phyloP scores from a whole-genome alignment of 208 protist genomes.

The Acanthamoeba quina region DNA sequence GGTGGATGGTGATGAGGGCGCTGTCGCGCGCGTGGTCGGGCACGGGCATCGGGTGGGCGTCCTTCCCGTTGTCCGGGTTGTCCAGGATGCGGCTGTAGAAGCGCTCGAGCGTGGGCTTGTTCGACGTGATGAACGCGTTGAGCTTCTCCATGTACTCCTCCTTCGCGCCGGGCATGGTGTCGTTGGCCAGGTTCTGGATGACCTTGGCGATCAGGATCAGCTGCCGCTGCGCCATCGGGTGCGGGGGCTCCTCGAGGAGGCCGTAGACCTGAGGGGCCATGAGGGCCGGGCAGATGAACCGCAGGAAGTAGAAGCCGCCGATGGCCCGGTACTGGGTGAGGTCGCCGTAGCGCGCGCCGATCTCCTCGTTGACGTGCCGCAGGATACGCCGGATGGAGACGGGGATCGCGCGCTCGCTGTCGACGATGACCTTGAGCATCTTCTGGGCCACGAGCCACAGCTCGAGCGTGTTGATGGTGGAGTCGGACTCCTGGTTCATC shows the following conservation, averaged over 20 bases:
- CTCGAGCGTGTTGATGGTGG: constrained; percentile 62
- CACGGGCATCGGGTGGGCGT: not conserved
- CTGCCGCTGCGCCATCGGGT: constrained; percentile 56
- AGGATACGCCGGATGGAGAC: not conserved
- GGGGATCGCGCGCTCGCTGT: constrained; percentile 52
- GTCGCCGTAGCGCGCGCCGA: constrained; percentile 9
- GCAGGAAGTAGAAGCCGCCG: constrained; percentile 68
- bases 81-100: constrained; percentile 63
- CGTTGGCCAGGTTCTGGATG: constrained; percentile 71
- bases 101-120: constrained; percentile 49
- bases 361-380: constrained; percentile 62
- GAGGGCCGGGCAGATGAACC: constrained; percentile 58
- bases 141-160: constrained; percentile 76
- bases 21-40: not conserved
- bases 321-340: constrained; percentile 29
- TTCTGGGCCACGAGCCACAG: constrained; percentile 72
- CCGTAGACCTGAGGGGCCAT: constrained; percentile 74
- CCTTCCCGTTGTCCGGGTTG: constrained; percentile 10
- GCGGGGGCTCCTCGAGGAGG: constrained; percentile 18
- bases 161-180: constrained; percentile 57
- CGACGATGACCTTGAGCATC: constrained; percentile 60
- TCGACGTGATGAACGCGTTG: constrained; percentile 51
- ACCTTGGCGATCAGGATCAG: constrained; percentile 51
- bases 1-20: constrained; percentile 11
- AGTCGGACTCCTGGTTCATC: constrained; percentile 56